A percentile compares a stretch with the other conserved stretches of the same genome.
Conservation (phyloP, 257 asterid genomes). For the Fraxinus americana region DNA sequence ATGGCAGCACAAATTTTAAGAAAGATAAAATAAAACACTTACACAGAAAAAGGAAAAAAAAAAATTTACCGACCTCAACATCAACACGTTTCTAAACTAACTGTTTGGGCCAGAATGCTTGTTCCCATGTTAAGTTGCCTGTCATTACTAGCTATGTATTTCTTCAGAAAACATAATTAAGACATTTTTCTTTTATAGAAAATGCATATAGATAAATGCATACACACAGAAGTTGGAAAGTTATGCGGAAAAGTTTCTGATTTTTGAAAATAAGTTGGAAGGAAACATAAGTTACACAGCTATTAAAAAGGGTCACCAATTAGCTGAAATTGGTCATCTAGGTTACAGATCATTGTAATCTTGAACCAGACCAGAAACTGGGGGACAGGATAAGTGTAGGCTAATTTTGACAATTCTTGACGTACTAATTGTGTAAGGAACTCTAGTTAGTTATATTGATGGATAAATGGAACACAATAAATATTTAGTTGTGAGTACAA, state of each 20-base stretch:
- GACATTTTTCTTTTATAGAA: not conserved
- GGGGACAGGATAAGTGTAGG: not conserved
- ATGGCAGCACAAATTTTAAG: not conserved
- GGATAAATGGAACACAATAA: not conserved
- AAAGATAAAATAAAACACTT: not conserved
- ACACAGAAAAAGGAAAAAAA: not conserved
- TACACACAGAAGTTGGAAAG: not conserved
- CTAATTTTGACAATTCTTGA: not conserved
- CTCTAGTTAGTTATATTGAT: not conserved
- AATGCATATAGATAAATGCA: not conserved
- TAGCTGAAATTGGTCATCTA: not conserved
- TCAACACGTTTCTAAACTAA: not conserved
- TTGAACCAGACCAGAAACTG: not conserved
- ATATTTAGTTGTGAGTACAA: constrained; percentile 8
- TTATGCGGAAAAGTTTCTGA: not conserved
- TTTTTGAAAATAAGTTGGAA: not conserved
- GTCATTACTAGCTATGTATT: not conserved
- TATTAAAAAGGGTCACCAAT: not conserved
- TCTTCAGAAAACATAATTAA: not conserved
- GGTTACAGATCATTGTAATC: not conserved
- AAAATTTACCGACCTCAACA: not conserved
- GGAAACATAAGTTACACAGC: not conserved
- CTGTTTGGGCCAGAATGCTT: not conserved
- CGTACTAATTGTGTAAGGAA: not conserved
- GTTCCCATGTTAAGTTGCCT: not conserved